Base-by-base conservation (phyloP, 257 asterid genomes). In the Solanum rostratum region DNA sequence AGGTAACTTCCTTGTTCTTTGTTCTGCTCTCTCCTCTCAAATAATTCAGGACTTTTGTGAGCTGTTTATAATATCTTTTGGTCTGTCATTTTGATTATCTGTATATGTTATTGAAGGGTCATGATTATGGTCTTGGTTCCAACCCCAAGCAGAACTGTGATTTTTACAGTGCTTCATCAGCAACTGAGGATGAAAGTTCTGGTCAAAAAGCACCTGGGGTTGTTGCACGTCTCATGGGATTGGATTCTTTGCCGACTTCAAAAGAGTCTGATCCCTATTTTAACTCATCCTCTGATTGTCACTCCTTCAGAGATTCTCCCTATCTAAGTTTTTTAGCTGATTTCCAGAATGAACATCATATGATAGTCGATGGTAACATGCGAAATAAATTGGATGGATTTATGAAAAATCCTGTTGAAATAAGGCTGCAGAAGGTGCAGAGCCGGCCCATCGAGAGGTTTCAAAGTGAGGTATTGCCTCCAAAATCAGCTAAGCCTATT, bases 161-260 rank as follows among this genome's bases (percentile, higher is more conserved):
- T 74, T 91, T 91, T 85, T 89, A 87, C 50, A 83, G 89, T 81
- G 93, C 91, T 90, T 88, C 96, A 53, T 91, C 97, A 57, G 89
- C 88, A 78, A 90, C 86, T 83, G 92, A 91, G 54, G 97, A 95
- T 87, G 90, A 90, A 53, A 91, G 89, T 66, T 86, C 85, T 85
- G 94, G 90, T 79, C 86, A 91, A 78, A 93, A 89, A 87, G 92
- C 97, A 68, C 98, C 99, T 69, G 97, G 98, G 81, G 99, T 95
- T 71, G 98, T 97, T 76, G 99, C 99, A 57, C 98, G 99, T 83
- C 97, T 97, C 43, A 97, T 97, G 99, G 99, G 99, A 83, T 89
- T 97, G 82, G 99, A 94, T 87, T 91, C 97, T 12, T 88, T 97
- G 90, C 99, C 98, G 39, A 87, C 87, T 9, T 86, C 95, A 41